A percentile compares a stretch with the other conserved stretches of the same genome.
Evolutionary conservation across 495 filamentous ascomycete species (phyloP).

Genomic region (Thermothielavioides terrestris): DNA sequence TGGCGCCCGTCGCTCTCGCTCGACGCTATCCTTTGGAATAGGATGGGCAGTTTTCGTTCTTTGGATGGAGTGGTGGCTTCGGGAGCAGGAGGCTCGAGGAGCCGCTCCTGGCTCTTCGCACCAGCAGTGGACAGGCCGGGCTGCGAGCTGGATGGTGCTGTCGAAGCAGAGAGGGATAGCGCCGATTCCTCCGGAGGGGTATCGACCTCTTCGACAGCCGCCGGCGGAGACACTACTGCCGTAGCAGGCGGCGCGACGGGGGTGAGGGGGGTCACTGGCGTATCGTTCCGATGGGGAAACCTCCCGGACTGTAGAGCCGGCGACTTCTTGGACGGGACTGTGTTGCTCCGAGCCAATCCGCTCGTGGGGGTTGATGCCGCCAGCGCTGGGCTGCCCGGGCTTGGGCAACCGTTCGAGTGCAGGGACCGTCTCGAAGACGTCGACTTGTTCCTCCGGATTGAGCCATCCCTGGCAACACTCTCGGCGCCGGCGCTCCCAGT

Average conservation of each 20-base stretch:
- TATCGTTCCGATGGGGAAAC: slow-evolving; percentile 32
- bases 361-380: slow-evolving; percentile 39
- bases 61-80: slow-evolving; percentile 54
- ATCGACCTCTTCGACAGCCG: slow-evolving; percentile 21
- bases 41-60: slow-evolving; percentile 56
- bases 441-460: slow-evolving; percentile 77
- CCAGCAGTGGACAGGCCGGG: slow-evolving; percentile 14
- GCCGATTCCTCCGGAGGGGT: slow-evolving; percentile 17
- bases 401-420: slow-evolving; percentile 58
- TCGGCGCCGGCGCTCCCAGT: slow-evolving; percentile 81
- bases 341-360: slow-evolving; percentile 86
- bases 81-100: slow-evolving; percentile 28
- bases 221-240: slow-evolving; percentile 13
- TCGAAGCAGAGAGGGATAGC: slow-evolving; percentile 5
- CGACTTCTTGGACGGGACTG: slow-evolving; percentile 86
- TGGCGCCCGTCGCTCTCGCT: slow-evolving; percentile 55
- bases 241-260: slow-evolving; percentile 16
- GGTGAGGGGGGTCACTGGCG: slow-evolving; percentile 27
- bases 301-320: slow-evolving; percentile 52
- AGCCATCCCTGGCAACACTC: slow-evolving; percentile 70
- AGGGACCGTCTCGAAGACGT: slow-evolving; percentile 58
- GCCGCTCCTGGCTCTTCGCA: slow-evolving; percentile 43
- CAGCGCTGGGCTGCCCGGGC: slow-evolving; percentile 60
- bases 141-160: slow-evolving; percentile 7
- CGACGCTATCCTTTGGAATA: slow-evolving; percentile 62